phyloP scores from a whole-genome alignment of 2,329 filamentous ascomycete species.

The Chaetomiaceae sp. region DNA sequence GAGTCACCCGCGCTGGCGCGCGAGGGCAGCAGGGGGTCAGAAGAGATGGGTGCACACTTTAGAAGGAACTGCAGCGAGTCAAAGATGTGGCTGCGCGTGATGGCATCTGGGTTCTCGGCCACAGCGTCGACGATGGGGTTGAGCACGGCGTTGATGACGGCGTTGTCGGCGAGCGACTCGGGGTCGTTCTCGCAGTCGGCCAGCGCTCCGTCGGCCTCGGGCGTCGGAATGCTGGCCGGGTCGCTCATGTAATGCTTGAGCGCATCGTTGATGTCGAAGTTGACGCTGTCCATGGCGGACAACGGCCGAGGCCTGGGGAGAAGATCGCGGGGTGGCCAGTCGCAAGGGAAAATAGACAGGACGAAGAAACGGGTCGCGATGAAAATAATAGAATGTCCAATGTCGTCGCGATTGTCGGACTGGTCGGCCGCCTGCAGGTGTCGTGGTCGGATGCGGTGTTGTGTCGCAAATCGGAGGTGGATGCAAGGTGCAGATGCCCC shows the following conservation, averaged over 20 bases:
- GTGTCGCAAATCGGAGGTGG: constrained; percentile 3
- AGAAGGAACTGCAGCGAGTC: constrained; percentile 93
- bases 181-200: constrained; percentile 91
- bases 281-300: constrained; percentile 63
- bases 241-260: constrained; percentile 97
- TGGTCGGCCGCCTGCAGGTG: constrained; percentile 4
- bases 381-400: neutral
- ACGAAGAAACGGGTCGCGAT: constrained; percentile 1
- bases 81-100: constrained; percentile 73
- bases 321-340: constrained; percentile 13
- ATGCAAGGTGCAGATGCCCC: neutral
- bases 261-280: constrained; percentile 94
- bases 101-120: constrained; percentile 84
- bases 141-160: constrained; percentile 76
- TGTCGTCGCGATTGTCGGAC: neutral
- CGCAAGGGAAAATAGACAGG: neutral
- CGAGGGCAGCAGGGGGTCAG: constrained; percentile 26
- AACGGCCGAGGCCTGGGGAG: constrained; percentile 24
- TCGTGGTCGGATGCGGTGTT: constrained; percentile 6
- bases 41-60: constrained; percentile 74
- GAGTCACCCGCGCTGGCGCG: neutral
- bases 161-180: constrained; percentile 67
- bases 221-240: constrained; percentile 74
- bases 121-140: constrained; percentile 92
- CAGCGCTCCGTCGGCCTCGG: constrained; percentile 77